Evolutionary conservation across 495 filamentous ascomycete genomes (phyloP), one percentile per base, ranked within the genome.

Genomic region (Xylaria cubensis): DNA sequence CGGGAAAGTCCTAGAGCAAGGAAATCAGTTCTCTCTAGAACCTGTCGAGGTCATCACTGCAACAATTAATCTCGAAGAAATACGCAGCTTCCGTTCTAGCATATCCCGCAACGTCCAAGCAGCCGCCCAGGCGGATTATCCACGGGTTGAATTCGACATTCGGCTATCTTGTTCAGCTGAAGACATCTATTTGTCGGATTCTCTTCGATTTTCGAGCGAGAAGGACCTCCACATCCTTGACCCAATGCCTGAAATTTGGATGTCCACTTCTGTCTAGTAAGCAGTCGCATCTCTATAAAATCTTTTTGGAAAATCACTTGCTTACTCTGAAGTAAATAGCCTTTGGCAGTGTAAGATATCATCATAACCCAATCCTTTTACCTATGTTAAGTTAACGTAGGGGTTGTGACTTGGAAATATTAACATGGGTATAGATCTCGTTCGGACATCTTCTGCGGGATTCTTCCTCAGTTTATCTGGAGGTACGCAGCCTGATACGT

Each of bases 11-110:
- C 83, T 94, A 0, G 92, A 87, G 3, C 91, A 91, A 77, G 88
- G 88, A 32, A 86, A 87, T 1, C 92, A 93, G 73, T 95, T 94
- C 79, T 90, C 86, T 4, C 78, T 97, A 10, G 85, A 87, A 19
- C 93, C 94, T 69, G 91, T 95, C 13, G 93, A 95, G 76, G 92
- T 97, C 6, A 79, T 93, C 26, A 92, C 90, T 12, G 93, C 93
- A 4, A 93, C 91, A 1, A 84, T 94, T 0, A 93, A 96, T 69
- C 82, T 97, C 1, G 93, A 95, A 77, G 89, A 92, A 70, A 90
- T 94, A 7, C 80, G 90, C 6, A 77, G 77, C 13, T 87, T 79
- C 65, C 82, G 92, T 13, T 87, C 76, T 24, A 76, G 82, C 2
- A 82, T 84, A 19, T 85, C 81, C n/a, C 77, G 91, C 61, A 86